Evolutionary conservation across 176 grass and related monocot genomes (phyloP), one percentile per base, ranked within the genome.

Genomic region (Typha latifolia): DNA sequence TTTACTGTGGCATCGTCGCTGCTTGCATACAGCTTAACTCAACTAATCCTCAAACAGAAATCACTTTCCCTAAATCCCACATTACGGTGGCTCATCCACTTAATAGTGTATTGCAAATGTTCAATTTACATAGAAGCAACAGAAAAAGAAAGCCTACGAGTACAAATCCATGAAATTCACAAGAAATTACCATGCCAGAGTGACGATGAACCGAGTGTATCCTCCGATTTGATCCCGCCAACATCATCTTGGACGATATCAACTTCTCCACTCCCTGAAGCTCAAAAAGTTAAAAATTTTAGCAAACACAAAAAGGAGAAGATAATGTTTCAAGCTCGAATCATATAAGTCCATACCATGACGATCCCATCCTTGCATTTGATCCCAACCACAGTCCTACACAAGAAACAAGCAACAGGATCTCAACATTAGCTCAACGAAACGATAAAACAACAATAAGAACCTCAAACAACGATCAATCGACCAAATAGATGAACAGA

Each of bases 311-410:
- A 43, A 55, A 15, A 51, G 23, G 18, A 47, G 11, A 26, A 68
- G 13, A 47, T 12, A 47, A 20, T 34, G 32, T 49, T 14, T 20
- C 15, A 43, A 43, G 37, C 37, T 14, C 34, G 73, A 34, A 66
- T 13, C 32, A 32, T 19, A 68, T 21, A 66, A 37, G 4, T 51
- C 8, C 43, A 72, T 84, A 90, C 86, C 83, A 95, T 61, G 51
- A 95, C 86, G 74, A 95, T 82, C 23, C 86, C 90, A 79, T 95
- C 90, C 79, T 86, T 95, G 76, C 90, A 95, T 67, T 95, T 95
- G 86, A 95, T 95, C 23, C 90, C 90, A 68, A 95, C 75, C 47
- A 86, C 69, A 84, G 86, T 95, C 74, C 90, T 95, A 51, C 66
- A 51, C 8, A 49, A 63, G 47, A 47, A 67, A 63, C 48, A 3